These are phyloP conservation scores for Silene noctiflora DNA, from an alignment of 179 eudicot genomes.

Conservation along the genomic window DNA sequence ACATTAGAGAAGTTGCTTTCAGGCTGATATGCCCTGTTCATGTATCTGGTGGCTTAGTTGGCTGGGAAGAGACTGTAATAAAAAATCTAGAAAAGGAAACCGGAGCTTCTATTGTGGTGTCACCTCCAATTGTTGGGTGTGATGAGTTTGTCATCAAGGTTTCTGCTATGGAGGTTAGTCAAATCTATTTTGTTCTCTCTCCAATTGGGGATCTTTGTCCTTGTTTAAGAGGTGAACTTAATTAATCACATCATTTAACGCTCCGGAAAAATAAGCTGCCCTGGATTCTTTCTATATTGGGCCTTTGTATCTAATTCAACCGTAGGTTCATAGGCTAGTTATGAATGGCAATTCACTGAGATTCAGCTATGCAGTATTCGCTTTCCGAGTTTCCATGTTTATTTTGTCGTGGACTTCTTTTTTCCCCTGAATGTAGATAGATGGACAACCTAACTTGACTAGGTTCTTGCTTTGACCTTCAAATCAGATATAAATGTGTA, in stretches of 20 bases:
- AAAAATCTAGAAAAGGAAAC: conserved; percentile 30
- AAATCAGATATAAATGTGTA: background rate
- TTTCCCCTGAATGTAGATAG: background rate
- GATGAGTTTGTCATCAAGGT: conserved; percentile 29
- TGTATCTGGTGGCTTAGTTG: conserved; percentile 25
- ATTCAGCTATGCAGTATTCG: background rate
- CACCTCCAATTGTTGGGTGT: conserved; percentile 21
- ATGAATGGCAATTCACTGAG: background rate
- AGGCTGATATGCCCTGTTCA: conserved; percentile 28
- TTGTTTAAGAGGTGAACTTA: background rate
- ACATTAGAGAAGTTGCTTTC: conserved; percentile 28
- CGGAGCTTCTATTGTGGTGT: conserved; percentile 27
- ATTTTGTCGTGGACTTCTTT: background rate
- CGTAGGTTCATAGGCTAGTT: background rate
- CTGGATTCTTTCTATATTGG: background rate
- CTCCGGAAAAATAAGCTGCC: background rate
- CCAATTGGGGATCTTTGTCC: background rate
- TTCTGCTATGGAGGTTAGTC: conserved; percentile 37
- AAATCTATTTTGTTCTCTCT: background rate
- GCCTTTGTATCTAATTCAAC: background rate
- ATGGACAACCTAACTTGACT: background rate
- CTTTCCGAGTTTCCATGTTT: background rate
- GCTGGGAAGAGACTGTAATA: conserved; percentile 23
- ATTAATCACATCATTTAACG: too few species aligned
- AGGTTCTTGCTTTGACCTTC: background rate